Evolutionary conservation across 2,329 filamentous ascomycete species (phyloP).

Genomic region (Blumeria graminis): DNA sequence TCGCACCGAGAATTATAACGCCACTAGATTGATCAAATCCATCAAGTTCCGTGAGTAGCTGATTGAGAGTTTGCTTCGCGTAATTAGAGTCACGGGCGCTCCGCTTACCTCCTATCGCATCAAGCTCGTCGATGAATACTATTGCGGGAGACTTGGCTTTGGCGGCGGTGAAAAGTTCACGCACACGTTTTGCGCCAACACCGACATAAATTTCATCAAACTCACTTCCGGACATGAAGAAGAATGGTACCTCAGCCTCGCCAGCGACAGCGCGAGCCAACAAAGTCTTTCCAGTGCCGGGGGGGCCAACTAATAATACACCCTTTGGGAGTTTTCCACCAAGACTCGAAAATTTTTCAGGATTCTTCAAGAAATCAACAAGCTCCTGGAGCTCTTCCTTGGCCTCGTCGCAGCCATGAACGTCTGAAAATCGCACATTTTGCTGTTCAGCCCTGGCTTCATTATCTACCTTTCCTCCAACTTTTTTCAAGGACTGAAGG

Average conservation of each 20-base stretch:
- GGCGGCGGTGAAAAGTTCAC: conserved; percentile 69
- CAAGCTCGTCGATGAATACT: conserved; percentile 84
- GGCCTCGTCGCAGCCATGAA: conserved; percentile 92
- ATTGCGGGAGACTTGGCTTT: conserved; percentile 74
- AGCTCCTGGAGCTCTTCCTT: conserved; percentile 96
- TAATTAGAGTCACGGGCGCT: conserved; percentile 86
- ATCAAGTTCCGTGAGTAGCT: conserved; percentile 86
- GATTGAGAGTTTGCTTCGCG: conserved; percentile 91
- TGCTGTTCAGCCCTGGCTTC: conserved; percentile 88
- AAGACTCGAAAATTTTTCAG: conserved; percentile 76
- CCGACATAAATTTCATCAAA: conserved; percentile 98
- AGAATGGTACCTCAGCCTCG: conserved; percentile 93
- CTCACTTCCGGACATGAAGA: conserved; percentile 98
- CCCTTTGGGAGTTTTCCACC: conserved; percentile 94
- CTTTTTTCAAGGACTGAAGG: conserved; percentile 55
- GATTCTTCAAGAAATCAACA: conserved; percentile 85
- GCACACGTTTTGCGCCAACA: conserved; percentile 86
- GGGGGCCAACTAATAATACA: conserved; percentile 81
- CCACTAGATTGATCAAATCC: conserved; percentile 88
- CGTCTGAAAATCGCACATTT: conserved; percentile 72
- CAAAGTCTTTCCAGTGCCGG: conserved; percentile 91
- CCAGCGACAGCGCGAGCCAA: conserved; percentile 87
- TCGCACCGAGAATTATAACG: conserved; percentile 87
- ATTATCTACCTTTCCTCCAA: conserved; percentile 42
- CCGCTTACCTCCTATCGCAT: conserved; percentile 83